phyloP scores from a whole-genome alignment of 805 yeast genomes.

The Metschnikowia baotianmanensis region DNA sequence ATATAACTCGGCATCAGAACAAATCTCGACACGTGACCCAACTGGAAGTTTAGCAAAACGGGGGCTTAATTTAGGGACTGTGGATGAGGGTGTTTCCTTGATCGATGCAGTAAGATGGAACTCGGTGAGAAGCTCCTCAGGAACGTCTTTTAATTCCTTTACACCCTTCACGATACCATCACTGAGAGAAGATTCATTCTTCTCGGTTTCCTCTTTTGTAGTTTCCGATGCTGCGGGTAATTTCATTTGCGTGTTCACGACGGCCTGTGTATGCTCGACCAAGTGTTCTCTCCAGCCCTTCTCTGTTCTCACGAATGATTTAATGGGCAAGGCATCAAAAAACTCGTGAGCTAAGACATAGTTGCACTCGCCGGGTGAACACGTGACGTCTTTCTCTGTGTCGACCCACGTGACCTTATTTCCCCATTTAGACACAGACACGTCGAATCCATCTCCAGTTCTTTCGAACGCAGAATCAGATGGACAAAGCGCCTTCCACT shows the following conservation, averaged over 20 bases:
- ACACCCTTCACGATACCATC: too few species aligned
- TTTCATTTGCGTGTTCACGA: slow-evolving; percentile 32
- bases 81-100: slow-evolving; percentile 59
- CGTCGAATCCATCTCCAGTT: slow-evolving; percentile 25
- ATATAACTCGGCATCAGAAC: slow-evolving; percentile 68
- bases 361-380: slow-evolving; percentile 40
- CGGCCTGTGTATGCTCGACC: slow-evolving; percentile 54
- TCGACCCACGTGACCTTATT: slow-evolving; percentile 57
- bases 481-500: slow-evolving; percentile 49
- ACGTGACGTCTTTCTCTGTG: slow-evolving; percentile 48
- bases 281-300: slow-evolving; percentile 78
- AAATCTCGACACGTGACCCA: slow-evolving; percentile 64
- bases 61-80: slow-evolving; percentile 48
- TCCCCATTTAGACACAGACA: slow-evolving; percentile 49
- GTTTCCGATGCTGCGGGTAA: slow-evolving; percentile 18
- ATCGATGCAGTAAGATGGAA: slow-evolving; percentile 60
- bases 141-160: not conserved
- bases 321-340: slow-evolving; percentile 82
- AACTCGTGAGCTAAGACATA: slow-evolving; percentile 82
- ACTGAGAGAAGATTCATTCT: too few species aligned
- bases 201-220: slow-evolving; percentile 11
- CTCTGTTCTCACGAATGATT: slow-evolving; percentile 57
- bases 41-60: slow-evolving; percentile 54
- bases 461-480: slow-evolving; percentile 17
- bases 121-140: slow-evolving; percentile 23